Conservation (phyloP, 2,329 filamentous ascomycete genomes). For the Colletotrichum filicis region DNA sequence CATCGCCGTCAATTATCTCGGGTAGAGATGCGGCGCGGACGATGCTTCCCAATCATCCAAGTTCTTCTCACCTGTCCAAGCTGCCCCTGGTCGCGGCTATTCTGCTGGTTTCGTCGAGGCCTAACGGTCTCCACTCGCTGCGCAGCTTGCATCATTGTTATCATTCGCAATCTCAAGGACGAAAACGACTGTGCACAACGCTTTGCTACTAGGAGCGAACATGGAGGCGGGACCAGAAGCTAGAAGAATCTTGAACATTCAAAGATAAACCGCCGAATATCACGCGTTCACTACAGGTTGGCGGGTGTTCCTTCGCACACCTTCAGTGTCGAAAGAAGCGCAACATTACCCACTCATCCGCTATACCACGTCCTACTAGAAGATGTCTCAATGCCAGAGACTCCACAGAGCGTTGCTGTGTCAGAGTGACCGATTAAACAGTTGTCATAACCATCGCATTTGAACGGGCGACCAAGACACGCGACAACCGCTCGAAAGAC, state of each 20-base stretch:
- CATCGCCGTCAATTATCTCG: slow-evolving; percentile 16
- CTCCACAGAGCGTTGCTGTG: not conserved
- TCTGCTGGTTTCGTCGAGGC: slow-evolving; percentile 9
- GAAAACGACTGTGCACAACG: not conserved
- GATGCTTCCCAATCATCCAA: not conserved
- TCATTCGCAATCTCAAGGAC: not conserved
- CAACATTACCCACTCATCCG: not conserved
- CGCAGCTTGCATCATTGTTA: slow-evolving; percentile 20
- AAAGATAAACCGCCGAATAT: not conserved
- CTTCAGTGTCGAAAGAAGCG: not conserved
- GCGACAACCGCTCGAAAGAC: not conserved
- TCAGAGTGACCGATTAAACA: not conserved
- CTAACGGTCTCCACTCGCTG: slow-evolving; percentile 1
- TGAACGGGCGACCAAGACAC: not conserved
- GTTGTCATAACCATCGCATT: not conserved
- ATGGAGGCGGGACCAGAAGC: not conserved
- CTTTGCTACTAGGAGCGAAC: not conserved
- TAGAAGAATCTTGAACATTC: not conserved
- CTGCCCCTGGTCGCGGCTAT: not conserved
- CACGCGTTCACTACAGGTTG: not conserved
- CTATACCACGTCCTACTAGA: not conserved
- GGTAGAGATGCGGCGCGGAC: slow-evolving; percentile 20
- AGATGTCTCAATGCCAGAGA: not conserved
- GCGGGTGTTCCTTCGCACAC: not conserved
- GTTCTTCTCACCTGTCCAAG: no score